phyloP scores from a whole-genome alignment of 2,329 filamentous ascomycete species.

The Alternaria alternata region DNA sequence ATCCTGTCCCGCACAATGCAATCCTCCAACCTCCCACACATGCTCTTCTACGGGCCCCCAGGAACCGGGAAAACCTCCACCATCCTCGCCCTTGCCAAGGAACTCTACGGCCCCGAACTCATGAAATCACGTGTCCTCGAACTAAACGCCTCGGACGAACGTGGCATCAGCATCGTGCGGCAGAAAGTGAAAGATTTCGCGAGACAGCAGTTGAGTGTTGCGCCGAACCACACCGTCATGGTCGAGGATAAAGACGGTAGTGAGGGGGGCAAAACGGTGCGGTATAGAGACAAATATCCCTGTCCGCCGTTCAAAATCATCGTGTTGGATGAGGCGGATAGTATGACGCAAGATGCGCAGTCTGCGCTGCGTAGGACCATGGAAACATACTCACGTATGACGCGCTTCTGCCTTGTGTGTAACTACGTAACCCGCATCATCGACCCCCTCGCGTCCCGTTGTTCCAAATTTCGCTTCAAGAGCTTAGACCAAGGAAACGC shows the following conservation, averaged over 20 bases:
- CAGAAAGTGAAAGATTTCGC: constrained; percentile 99
- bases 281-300: constrained; percentile 74
- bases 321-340: constrained; percentile 96
- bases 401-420: constrained; percentile 95
- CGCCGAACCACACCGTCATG: constrained; percentile 70
- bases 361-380: constrained; percentile 91
- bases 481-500: constrained; percentile 88
- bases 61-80: constrained; percentile 98
- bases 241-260: constrained; percentile 51
- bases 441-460: constrained; percentile 90
- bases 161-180: constrained; percentile 94
- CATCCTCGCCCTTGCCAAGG: constrained; percentile 94
- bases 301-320: constrained; percentile 99
- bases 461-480: constrained; percentile 98
- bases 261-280: constrained; percentile 35
- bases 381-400: constrained; percentile 98
- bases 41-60: constrained; percentile 98
- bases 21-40: constrained; percentile 96
- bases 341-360: constrained; percentile 98
- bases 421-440: constrained; percentile 99
- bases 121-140: constrained; percentile 95
- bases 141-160: constrained; percentile 98
- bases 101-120: constrained; percentile 94
- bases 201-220: constrained; percentile 88
- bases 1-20: constrained; percentile 92